A percentile compares a stretch with the other conserved stretches of the same genome.
These are phyloP conservation scores for Leccinum variicolor DNA, from an alignment of 768 basidiomycete species.

Conservation along the genomic window DNA sequence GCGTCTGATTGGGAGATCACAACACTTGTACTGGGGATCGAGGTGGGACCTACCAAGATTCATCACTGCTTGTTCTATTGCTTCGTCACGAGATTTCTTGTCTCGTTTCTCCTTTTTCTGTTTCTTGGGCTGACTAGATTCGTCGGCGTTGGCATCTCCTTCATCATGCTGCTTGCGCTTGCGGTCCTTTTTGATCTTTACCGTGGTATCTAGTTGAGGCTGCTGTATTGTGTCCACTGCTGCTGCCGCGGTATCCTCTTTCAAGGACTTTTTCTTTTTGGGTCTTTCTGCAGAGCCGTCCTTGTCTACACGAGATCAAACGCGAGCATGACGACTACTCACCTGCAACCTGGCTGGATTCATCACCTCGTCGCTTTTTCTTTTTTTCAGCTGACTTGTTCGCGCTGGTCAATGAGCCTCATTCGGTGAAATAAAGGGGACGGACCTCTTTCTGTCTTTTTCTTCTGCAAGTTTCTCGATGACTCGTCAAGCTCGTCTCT, in stretches of 20 bases:
- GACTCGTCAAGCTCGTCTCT: not conserved
- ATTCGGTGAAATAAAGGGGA: not conserved
- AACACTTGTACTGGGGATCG: not conserved
- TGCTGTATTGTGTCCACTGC: not conserved
- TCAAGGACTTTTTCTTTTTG: constrained; percentile 7
- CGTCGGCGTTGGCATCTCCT: not conserved
- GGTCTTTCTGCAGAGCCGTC: constrained; percentile 3
- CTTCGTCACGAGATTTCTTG: not conserved
- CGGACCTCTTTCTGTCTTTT: constrained; percentile 21
- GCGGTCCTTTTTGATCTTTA: not conserved
- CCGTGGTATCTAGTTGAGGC: not conserved
- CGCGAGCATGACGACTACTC: not conserved
- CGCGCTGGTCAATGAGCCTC: constrained; percentile 5
- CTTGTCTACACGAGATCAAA: not conserved
- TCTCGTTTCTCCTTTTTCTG: not conserved
- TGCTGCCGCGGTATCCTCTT: not conserved
- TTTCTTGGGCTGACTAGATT: not conserved
- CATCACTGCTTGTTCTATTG: not conserved
- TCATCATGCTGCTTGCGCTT: not conserved
- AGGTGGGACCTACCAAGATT: constrained; percentile 2
- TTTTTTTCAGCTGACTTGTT: constrained; percentile 26
- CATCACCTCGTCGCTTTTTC: constrained; percentile 31
- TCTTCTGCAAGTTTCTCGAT: not conserved
- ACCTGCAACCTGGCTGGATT: not conserved
- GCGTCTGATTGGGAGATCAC: not conserved